Evolutionary conservation across 805 yeast genomes (phyloP), one percentile per base, ranked within the genome.

Genomic region (Wickerhamomyces strasburgensis): DNA sequence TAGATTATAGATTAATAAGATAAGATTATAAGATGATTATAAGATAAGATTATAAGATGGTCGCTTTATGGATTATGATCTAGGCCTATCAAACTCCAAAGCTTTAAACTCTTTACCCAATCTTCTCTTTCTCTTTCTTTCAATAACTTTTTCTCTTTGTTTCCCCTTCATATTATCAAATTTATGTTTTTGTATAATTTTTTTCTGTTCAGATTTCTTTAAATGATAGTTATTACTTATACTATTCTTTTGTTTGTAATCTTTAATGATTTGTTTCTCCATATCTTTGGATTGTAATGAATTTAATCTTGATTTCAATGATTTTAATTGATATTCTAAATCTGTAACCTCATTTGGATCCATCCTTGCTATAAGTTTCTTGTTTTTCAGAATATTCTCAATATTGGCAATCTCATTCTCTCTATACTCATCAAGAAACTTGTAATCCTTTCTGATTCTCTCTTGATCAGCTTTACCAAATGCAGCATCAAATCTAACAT

Each of bases 401-500:
- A 90, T 68, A 29, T 79, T 75, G 3, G 61, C 47, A 27, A 93
- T 68, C 56, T 93, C 98, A 7, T 67, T 59, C 46, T 80, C 69
- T 57, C 98, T 72, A 58, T 93, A 93, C 27, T 83, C 88, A 58
- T 88, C 95, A 40, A 93, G 63, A 55, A 93, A 93, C 30, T 76
- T 72, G 63, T 93, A 93, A 52, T 90, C 80, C 51, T 78, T 75
- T 42, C 97, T 69, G 14, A 84, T 73, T 40, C 70, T 68, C 23
- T 68, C 64, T 40, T 74, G 62, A 56, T 89, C 90, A 1, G 93
- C 85, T 49, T 78, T 82, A 39, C 98, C 98, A 45, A 78, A 77
- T 0, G 96, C 88, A 3, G 90, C 73, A 59, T 93, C 96, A 57
- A 93, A 93, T 48, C 98, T 70, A 24, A 94, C 81, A 63, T 93